These are phyloP conservation scores for Euphorbia corollata DNA, from an alignment of 441 rosid genomes.

Conservation along the genomic window DNA sequence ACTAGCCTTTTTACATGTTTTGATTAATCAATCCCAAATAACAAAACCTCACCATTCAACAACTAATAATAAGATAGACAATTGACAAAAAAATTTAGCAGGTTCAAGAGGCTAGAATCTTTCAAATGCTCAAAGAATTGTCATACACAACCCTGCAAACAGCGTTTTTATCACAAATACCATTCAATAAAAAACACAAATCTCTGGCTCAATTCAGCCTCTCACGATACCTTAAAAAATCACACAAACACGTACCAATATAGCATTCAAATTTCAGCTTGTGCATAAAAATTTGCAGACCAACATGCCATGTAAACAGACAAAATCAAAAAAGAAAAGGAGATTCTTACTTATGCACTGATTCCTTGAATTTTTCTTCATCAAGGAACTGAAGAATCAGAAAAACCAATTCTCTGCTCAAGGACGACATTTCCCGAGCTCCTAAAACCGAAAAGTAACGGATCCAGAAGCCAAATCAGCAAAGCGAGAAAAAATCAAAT, in stretches of 20 bases:
- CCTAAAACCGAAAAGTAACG: slow-evolving; percentile 3
- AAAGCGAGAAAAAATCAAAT: slow-evolving; percentile 1
- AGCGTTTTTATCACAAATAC: background rate
- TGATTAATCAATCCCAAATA: background rate
- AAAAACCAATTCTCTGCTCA: slow-evolving; percentile 85
- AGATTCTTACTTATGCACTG: slow-evolving; percentile 60
- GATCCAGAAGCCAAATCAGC: slow-evolving; percentile 15
- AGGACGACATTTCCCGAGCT: slow-evolving; percentile 46
- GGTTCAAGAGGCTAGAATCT: background rate
- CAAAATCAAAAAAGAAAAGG: background rate
- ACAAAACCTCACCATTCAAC: background rate
- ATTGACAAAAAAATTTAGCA: background rate
- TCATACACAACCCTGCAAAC: slow-evolving; percentile 1
- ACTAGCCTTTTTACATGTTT: too few species aligned
- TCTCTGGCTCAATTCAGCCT: background rate
- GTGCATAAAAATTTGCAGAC: background rate
- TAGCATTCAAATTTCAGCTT: background rate
- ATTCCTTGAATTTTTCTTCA: slow-evolving; percentile 83
- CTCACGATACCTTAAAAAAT: background rate
- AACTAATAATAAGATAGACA: background rate
- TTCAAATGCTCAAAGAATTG: background rate
- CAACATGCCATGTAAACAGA: background rate
- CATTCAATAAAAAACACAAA: background rate
- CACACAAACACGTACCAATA: background rate
- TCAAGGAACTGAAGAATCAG: slow-evolving; percentile 90